Percentiles rank a stretch among this genome's conserved stretches.
phyloP scores from a whole-genome alignment of 495 filamentous ascomycete species.

The Neurospora sp. region DNA sequence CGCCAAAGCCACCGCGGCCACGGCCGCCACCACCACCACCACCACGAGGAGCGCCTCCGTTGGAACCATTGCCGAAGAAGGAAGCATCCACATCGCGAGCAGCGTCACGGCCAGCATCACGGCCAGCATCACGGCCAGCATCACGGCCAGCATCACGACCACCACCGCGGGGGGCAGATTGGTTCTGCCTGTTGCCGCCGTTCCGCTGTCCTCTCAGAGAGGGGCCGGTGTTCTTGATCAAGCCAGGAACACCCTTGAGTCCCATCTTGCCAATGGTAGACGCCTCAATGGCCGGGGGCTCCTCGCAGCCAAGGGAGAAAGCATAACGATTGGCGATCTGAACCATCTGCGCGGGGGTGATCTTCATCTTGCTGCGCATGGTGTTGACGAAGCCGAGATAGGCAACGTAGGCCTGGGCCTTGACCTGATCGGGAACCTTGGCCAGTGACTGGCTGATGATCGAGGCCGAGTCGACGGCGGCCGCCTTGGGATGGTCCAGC shows the following conservation, averaged over 20 bases:
- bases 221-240: constrained; percentile 5
- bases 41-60: not conserved
- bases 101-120: not conserved
- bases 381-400: constrained; percentile 19
- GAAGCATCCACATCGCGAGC: not conserved
- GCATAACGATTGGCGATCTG: constrained; percentile 17
- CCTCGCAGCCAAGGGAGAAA: constrained; percentile 12
- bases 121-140: not conserved
- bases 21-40: not conserved
- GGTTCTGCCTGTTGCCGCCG: not conserved
- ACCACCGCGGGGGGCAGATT: not conserved
- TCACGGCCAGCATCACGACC: not conserved
- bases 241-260: constrained; percentile 21
- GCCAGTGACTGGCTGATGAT: constrained; percentile 17
- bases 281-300: constrained; percentile 9
- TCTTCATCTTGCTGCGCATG: constrained; percentile 8
- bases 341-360: constrained; percentile 10
- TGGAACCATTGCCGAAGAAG: not conserved
- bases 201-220: not conserved
- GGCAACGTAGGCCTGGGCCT: constrained; percentile 17
- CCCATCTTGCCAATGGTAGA: constrained; percentile 21
- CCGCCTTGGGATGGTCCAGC: constrained; percentile 13
- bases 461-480: constrained; percentile 7
- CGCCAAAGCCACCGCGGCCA: not conserved
- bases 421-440: constrained; percentile 15